These are phyloP conservation scores for Gnaphalium uliginosum DNA, from an alignment of 129 eudicot genomes.

Conservation along the genomic window DNA sequence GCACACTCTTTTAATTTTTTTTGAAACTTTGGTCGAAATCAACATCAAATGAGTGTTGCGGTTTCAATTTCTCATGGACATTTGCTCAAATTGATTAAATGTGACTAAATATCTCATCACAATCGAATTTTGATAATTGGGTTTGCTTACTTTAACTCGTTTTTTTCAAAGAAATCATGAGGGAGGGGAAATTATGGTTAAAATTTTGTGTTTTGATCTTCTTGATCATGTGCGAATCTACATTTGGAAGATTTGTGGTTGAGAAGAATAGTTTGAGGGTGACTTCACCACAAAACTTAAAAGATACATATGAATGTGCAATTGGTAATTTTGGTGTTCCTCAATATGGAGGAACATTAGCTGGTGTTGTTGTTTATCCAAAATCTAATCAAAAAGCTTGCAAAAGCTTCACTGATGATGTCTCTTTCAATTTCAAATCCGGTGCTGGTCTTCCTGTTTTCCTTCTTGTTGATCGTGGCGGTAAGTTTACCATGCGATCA, in stretches of 20 bases:
- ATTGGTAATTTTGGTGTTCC: conserved; percentile 69
- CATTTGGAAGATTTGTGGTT: conserved; percentile 56
- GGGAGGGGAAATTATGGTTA: conserved; percentile 24
- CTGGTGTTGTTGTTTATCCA: conserved; percentile 52
- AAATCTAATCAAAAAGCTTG: conserved; percentile 50
- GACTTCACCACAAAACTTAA: conserved; percentile 49
- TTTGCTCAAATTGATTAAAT: background rate
- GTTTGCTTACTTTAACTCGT: conserved; percentile 18
- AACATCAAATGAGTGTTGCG: background rate
- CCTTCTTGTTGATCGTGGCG: conserved; percentile 63
- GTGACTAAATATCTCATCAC: background rate
- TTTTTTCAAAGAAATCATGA: conserved; percentile 27
- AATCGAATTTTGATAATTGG: background rate
- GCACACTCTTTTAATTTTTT: background rate
- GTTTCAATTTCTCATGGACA: background rate
- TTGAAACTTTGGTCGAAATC: background rate
- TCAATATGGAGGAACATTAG: conserved; percentile 62
- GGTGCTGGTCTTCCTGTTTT: conserved; percentile 57
- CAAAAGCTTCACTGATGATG: conserved; percentile 43
- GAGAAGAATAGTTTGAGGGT: conserved; percentile 60
- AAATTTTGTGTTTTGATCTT: conserved; percentile 28
- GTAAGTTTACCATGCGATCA: conserved; percentile 23
- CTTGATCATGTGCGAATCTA: conserved; percentile 26
- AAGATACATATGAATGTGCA: conserved; percentile 54
- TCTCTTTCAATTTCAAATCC: conserved; percentile 50